A percentile compares a stretch with the other conserved stretches of the same genome.
Conservation (phyloP, 768 basidiomycete species). For the Phlebiopsis flavidoalba region DNA sequence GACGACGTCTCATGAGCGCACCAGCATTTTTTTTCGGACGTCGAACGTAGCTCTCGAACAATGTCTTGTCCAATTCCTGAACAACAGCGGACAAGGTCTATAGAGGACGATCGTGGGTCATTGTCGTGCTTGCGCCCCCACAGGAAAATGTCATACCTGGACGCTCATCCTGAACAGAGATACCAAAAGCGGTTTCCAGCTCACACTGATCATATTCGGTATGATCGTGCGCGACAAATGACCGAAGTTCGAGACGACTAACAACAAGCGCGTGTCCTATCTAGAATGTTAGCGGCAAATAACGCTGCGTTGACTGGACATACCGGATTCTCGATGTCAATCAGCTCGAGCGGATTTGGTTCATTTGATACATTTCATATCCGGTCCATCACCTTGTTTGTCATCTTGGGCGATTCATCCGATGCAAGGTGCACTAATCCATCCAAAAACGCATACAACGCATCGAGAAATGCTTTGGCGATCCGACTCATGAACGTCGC, state of each 20-base stretch:
- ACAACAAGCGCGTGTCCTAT: constrained; percentile 80
- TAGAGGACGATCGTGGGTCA: not conserved
- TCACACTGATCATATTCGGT: constrained; percentile 72
- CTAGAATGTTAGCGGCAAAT: not conserved
- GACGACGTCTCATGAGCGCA: constrained; percentile 59
- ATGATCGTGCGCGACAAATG: constrained; percentile 67
- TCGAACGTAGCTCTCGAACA: constrained; percentile 86
- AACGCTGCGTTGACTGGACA: constrained; percentile 19
- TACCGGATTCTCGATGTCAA: constrained; percentile 63
- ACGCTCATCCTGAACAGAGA: constrained; percentile 67
- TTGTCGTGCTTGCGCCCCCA: not conserved
- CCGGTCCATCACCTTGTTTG: constrained; percentile 30
- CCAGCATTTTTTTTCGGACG: constrained; percentile 80
- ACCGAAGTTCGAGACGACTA: constrained; percentile 87
- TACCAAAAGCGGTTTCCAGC: constrained; percentile 71
- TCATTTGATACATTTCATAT: constrained; percentile 25
- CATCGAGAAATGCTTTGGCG: constrained; percentile 80
- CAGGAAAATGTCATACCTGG: constrained; percentile 36
- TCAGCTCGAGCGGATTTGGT: constrained; percentile 48
- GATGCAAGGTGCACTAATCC: constrained; percentile 79
- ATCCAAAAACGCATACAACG: constrained; percentile 80
- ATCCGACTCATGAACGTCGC: constrained; percentile 68
- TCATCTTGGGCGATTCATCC: constrained; percentile 52
- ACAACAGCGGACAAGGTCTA: constrained; percentile 75
- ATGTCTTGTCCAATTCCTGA: constrained; percentile 77